Percentiles rank a stretch among this genome's conserved stretches.
Conservation (phyloP, 495 filamentous ascomycete genomes). For the Penicillium paradoxum region DNA sequence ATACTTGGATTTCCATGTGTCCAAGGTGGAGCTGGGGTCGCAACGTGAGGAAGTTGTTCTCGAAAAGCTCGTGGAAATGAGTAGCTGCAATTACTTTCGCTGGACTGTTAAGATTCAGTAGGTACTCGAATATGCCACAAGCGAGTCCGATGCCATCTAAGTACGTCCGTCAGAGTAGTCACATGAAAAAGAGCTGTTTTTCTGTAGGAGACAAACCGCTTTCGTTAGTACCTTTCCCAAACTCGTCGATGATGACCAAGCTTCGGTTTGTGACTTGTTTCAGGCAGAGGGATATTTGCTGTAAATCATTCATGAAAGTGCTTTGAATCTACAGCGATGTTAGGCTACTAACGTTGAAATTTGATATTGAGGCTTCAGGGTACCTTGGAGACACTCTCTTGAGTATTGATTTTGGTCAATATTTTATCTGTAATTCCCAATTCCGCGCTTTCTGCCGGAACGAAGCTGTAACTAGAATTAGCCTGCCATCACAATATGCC, state of each 20-base stretch:
- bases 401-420: conserved; percentile 78
- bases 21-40: conserved; percentile 62
- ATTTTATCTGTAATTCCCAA: conserved; percentile 94
- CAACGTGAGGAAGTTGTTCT: conserved; percentile 58
- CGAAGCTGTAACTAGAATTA: conserved; percentile 50
- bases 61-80: conserved; percentile 94
- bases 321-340: conserved; percentile 59
- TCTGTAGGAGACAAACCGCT: conserved; percentile 36
- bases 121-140: conserved; percentile 72
- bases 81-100: conserved; percentile 86
- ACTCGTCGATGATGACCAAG: conserved; percentile 86
- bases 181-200: background rate
- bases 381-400: conserved; percentile 76
- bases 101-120: conserved; percentile 54
- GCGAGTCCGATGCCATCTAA: conserved; percentile 82
- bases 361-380: background rate
- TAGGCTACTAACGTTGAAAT: background rate
- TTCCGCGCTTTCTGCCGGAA: conserved; percentile 71
- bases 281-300: conserved; percentile 76
- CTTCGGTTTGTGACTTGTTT: conserved; percentile 73
- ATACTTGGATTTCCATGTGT: conserved; percentile 83
- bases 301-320: conserved; percentile 89
- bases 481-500: background rate
- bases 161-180: conserved; percentile 7
- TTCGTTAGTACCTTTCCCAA: conserved; percentile 88